Evolutionary conservation across 2,329 filamentous ascomycete species (phyloP), one percentile per base, ranked within the genome.

Genomic region (Venturia pyrina): DNA sequence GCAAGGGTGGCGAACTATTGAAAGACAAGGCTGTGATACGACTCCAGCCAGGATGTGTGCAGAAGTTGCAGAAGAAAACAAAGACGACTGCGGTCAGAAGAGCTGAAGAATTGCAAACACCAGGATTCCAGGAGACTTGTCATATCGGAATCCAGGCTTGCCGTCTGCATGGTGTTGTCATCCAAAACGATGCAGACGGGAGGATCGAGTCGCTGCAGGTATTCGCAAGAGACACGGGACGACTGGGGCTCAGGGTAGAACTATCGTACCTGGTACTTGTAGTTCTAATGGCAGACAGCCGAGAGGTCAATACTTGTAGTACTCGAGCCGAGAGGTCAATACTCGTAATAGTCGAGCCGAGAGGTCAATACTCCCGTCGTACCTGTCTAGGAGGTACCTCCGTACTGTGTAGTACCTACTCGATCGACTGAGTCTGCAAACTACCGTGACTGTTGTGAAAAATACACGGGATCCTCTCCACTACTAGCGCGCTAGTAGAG

Each of bases 11-110:
- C 53, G 19, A 59, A 37, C 13, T 59, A 59, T 59, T 59, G 53
- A 59, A 59, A 37, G 53, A 59, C 53, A 37, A 59, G 53, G 53
- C 53, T 56, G 50, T 56, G 50, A 56, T 32, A 28, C 50, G 48
- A 53, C 48, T 28, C 28, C 28, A 28, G 28, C 28, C 28, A 28
- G 28, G 28, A 28, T 28, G 28, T 11, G 24, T 15, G 28, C 28
- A 28, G 50, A 34, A 8, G n/a, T 1, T 34, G 28, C 17, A 32
- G 24, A 32, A 57, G 24, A 34, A 57, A 57, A 57, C 28, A 34
- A 34, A 32, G 50, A 50, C n/a, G 24, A 37, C 19, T 7, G 53
- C 28, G 19, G 15, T 40, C 53, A 59, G 32, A 57, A 37, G 50
- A 57, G 50, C 50, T 57, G 50, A 57, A 17, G 17, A 19, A 34